These are phyloP conservation scores for Umbellularia californica DNA, from an alignment of 164 flowering plant species.

Conservation along the genomic window DNA sequence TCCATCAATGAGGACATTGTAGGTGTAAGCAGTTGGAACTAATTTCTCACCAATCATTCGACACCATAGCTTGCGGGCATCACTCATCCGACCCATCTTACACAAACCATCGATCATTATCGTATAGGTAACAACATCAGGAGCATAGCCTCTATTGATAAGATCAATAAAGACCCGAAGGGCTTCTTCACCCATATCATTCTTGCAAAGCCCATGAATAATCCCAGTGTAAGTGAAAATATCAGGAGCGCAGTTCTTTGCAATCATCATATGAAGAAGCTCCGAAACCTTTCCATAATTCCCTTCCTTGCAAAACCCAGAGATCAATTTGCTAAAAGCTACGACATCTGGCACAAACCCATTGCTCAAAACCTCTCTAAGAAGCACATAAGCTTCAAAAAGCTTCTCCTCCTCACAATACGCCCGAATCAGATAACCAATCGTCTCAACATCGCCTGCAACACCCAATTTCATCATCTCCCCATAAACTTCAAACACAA, in stretches of 20 bases:
- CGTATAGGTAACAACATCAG: conserved; percentile 51
- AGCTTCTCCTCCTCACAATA: conserved; percentile 40
- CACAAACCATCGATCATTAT: conserved; percentile 66
- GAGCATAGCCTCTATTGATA: conserved; percentile 60
- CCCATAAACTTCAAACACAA: conserved; percentile 46
- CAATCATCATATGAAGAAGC: conserved; percentile 66
- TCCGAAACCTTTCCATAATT: conserved; percentile 35
- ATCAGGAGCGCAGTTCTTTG: conserved; percentile 39
- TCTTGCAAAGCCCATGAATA: conserved; percentile 47
- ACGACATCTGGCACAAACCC: conserved; percentile 41
- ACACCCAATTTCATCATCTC: conserved; percentile 48
- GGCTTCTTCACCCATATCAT: conserved; percentile 31
- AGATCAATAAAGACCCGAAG: conserved; percentile 53
- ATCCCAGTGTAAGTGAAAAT: conserved; percentile 49
- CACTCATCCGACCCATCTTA: conserved; percentile 33
- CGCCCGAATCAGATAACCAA: conserved; percentile 50
- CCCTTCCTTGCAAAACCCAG: conserved; percentile 32
- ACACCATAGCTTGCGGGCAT: conserved; percentile 53
- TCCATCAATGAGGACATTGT: conserved; percentile 50
- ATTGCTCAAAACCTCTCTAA: conserved; percentile 33
- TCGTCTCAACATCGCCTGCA: conserved; percentile 36
- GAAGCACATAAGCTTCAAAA: conserved; percentile 45
- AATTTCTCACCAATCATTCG: conserved; percentile 60
- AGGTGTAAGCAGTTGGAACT: conserved; percentile 51
- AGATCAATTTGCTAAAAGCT: conserved; percentile 44